A percentile compares a stretch with the other conserved stretches of the same genome.
These are phyloP conservation scores for Fusarium algeriense DNA, from an alignment of 2,329 filamentous ascomycete species.

Conservation along the genomic window DNA sequence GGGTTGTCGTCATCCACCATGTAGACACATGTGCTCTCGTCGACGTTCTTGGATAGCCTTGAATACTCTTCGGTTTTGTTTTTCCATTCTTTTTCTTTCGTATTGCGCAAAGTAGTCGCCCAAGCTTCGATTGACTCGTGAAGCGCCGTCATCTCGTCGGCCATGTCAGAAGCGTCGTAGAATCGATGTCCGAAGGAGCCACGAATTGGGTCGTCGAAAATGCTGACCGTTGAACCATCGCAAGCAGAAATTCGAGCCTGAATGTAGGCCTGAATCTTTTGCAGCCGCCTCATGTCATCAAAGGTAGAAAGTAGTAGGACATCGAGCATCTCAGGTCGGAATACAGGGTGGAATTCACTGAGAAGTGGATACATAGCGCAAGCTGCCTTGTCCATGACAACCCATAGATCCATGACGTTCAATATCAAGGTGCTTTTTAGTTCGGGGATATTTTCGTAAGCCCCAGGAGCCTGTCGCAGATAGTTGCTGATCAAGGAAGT, in stretches of 20 bases:
- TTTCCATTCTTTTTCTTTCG: slow-evolving; percentile 53
- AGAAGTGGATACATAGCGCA: slow-evolving; percentile 40
- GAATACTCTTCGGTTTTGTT: slow-evolving; percentile 49
- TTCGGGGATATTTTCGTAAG: slow-evolving; percentile 33
- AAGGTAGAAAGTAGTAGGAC: slow-evolving; percentile 31
- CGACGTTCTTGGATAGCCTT: slow-evolving; percentile 47
- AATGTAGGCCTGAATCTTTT: slow-evolving; percentile 39
- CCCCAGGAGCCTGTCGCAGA: slow-evolving; percentile 8
- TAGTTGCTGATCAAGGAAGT: slow-evolving; percentile 22
- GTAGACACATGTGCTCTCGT: slow-evolving; percentile 50
- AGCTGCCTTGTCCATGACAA: slow-evolving; percentile 35
- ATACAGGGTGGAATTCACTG: slow-evolving; percentile 38
- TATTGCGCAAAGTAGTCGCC: slow-evolving; percentile 28
- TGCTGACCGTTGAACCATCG: slow-evolving; percentile 20
- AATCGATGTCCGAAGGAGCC: slow-evolving; percentile 48
- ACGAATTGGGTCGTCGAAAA: slow-evolving; percentile 41
- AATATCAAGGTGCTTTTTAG: slow-evolving; percentile 41
- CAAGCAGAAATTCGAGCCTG: slow-evolving; percentile 34
- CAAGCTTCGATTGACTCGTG: slow-evolving; percentile 42
- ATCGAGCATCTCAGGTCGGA: slow-evolving; percentile 43
- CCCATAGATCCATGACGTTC: slow-evolving; percentile 44
- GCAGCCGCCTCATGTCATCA: slow-evolving; percentile 36
- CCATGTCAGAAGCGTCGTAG: slow-evolving; percentile 42
- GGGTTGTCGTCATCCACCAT: slow-evolving; percentile 37
- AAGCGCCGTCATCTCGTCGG: slow-evolving; percentile 23